Conservation (phyloP, 2,329 filamentous ascomycete species). For the Ceratocystis destructans region DNA sequence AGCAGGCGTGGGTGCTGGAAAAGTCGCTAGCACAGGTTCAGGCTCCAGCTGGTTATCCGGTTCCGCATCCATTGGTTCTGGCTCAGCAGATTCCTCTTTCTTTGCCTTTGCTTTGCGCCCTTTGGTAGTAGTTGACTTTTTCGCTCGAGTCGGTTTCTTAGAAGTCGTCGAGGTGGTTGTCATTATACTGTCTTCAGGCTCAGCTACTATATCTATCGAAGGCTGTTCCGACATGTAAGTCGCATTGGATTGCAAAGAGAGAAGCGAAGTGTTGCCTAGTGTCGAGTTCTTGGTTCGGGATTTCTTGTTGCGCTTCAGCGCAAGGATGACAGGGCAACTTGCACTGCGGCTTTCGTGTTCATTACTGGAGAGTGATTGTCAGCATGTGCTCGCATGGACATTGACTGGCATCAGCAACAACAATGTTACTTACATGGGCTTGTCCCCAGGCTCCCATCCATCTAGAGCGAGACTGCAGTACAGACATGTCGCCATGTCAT, state of each 20-base stretch:
- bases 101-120: constrained; percentile 30
- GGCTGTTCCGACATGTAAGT: constrained; percentile 35
- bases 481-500: constrained; percentile 80
- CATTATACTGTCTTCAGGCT: constrained; percentile 45
- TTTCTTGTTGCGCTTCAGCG: constrained; percentile 48
- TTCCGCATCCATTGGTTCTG: constrained; percentile 22
- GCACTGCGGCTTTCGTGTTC: constrained; percentile 73
- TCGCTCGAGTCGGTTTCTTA: constrained; percentile 33
- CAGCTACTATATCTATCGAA: constrained; percentile 28
- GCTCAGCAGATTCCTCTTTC: constrained; percentile 41
- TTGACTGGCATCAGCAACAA: not conserved
- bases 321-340: constrained; percentile 67
- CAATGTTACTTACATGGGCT: constrained; percentile 53
- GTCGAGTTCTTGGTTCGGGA: constrained; percentile 40
- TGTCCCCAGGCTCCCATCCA: constrained; percentile 87
- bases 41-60: not conserved
- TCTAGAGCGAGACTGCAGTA: constrained; percentile 86
- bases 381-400: constrained; percentile 19
- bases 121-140: constrained; percentile 39
- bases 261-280: constrained; percentile 55
- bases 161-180: constrained; percentile 37
- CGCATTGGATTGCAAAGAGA: constrained; percentile 44
- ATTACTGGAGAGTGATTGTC: constrained; percentile 40
- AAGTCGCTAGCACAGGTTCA: not conserved
- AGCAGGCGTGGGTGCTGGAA: not conserved